Conservation (phyloP, 1,284 basidiomycete species). For the Fomitopsis schrenkii region DNA sequence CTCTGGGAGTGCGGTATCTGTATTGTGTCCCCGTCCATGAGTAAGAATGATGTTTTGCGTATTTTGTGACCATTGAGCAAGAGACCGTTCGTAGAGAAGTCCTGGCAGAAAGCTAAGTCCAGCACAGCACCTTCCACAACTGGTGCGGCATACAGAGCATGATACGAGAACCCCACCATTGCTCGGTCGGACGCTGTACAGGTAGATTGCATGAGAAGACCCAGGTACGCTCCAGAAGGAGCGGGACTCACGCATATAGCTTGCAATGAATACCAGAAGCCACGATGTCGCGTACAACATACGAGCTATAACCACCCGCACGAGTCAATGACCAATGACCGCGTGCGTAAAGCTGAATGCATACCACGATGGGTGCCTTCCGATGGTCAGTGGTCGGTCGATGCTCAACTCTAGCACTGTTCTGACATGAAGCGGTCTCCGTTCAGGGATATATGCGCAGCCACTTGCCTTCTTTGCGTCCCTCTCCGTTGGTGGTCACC, state of each 20-base stretch:
- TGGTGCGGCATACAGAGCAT: constrained; percentile 50
- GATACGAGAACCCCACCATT: constrained; percentile 71
- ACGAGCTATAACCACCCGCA: constrained; percentile 33
- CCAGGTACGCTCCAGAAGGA: not conserved
- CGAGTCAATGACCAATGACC: not conserved
- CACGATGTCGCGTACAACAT: constrained; percentile 44
- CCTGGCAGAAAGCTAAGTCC: constrained; percentile 37
- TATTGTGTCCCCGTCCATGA: constrained; percentile 71
- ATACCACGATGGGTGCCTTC: constrained; percentile 46
- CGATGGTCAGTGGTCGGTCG: constrained; percentile 60
- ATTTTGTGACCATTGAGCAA: constrained; percentile 67
- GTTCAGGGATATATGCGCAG: not conserved
- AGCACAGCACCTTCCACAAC: not conserved
- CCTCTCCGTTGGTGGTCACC: constrained; percentile 47
- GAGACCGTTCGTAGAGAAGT: constrained; percentile 76
- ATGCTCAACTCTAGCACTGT: constrained; percentile 36
- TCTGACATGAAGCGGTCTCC: not conserved
- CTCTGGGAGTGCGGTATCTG: constrained; percentile 64
- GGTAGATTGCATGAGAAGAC: constrained; percentile 1
- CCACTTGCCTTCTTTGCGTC: constrained; percentile 54
- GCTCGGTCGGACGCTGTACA: constrained; percentile 56
- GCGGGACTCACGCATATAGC: constrained; percentile 59
- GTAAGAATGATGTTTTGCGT: constrained; percentile 56
- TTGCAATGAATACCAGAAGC: constrained; percentile 73
- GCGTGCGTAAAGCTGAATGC: not conserved